Conservation (phyloP, 495 filamentous ascomycete species). For the Elasticomyces elasticus region DNA sequence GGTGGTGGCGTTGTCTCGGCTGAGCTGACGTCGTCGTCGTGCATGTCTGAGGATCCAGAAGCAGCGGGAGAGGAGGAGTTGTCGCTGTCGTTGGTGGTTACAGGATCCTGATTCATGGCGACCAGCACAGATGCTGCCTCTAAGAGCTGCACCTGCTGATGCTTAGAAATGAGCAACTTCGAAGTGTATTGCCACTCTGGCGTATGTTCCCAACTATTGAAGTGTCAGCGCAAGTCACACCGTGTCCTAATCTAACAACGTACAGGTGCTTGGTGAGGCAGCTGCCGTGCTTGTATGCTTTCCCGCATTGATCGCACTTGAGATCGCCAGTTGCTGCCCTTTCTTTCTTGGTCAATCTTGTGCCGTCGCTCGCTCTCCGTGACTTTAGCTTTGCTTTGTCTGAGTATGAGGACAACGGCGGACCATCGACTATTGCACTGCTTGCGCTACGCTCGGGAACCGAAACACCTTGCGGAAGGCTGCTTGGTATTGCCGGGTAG, state of each 20-base stretch:
- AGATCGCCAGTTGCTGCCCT: conserved; percentile 68
- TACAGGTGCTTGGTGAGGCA: conserved; percentile 99
- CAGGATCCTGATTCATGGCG: conserved; percentile 68
- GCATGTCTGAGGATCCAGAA: conserved; percentile 65
- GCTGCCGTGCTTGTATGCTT: conserved; percentile 99
- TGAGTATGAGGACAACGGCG: conserved; percentile 26
- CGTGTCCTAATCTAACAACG: conserved; percentile 51
- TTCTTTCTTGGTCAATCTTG: conserved; percentile 63
- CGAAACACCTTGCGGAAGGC: conserved; percentile 29
- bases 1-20: conserved; percentile 64
- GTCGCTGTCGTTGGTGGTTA: conserved; percentile 59
- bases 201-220: conserved; percentile 93
- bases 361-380: conserved; percentile 78
- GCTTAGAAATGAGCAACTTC: conserved; percentile 97
- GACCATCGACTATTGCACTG: conserved; percentile 40
- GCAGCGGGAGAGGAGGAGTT: conserved; percentile 72
- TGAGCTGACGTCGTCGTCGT: conserved; percentile 54
- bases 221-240: not conserved
- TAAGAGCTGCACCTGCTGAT: conserved; percentile 95
- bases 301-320: conserved; percentile 95
- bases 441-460: conserved; percentile 23
- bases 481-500: conserved; percentile 29
- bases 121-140: conserved; percentile 93
- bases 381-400: conserved; percentile 55
- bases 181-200: conserved; percentile 97